Evolutionary conservation across 345 rosid species (phyloP), one percentile per base, ranked within the genome.

Genomic region (Brassica juncea): DNA sequence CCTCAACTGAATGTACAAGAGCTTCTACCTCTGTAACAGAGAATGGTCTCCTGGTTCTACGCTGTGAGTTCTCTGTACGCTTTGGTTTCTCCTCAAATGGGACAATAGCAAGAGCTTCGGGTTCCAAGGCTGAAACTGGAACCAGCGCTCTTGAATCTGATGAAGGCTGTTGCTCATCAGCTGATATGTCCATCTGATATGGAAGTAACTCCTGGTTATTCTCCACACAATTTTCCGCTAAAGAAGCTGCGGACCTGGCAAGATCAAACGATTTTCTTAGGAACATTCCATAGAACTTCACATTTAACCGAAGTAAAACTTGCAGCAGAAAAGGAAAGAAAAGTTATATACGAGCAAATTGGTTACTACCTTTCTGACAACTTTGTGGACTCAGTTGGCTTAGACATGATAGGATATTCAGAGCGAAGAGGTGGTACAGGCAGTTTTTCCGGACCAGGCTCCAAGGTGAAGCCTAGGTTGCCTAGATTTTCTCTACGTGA

Each of bases 21-120:
- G 98, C 94, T 87, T 93, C 98, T 70, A 96, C 99, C 87, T 96
- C 99, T 25, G 87, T 57, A 31, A 96, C 99, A 76, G 97, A 91
- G 85, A 96, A 96, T 23, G 99, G 99, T 80, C 99, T 90, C 88
- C 99, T 84, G 57, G 89, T 92, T 82, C 99, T 88, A 63, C 99
- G 98, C 81, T 90, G 97, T 70, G 87, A 88, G 80, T 83, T 72
- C 70, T 93, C 99, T 62, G 93, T 77, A 57, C 90, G 94, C 78
- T 82, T 91, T 63, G 71, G 68, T 87, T 93, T 90, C 78, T 75
- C 88, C 77, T 81, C 88, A 44, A 80, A 68, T 37, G 93, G 93
- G 81, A 93, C 84, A 73, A 89, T 75, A 32, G 92, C 90, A 63
- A 91, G 86, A 44, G 91, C 86, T 63, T 86, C 84, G 2, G 74